Percentiles rank a stretch among this genome's conserved stretches.
Conservation (phyloP, 139 green algal species). For the Chlorella sp. region DNA sequence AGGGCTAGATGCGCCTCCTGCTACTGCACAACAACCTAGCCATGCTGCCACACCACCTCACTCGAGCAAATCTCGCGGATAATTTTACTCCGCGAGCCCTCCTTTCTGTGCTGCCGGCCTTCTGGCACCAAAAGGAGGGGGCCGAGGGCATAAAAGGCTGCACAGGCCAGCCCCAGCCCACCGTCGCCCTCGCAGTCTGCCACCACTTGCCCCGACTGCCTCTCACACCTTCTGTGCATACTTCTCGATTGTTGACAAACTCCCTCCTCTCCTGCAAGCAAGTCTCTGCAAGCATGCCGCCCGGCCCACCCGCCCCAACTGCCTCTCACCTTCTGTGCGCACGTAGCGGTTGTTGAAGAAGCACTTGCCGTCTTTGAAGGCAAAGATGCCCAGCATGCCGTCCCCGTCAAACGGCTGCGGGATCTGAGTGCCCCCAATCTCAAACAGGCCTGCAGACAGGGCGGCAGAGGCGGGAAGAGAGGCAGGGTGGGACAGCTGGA, state of each 20-base stretch:
- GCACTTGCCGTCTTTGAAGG: slow-evolving; percentile 36
- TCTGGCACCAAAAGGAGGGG: too few species aligned
- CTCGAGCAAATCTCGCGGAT: too few species aligned
- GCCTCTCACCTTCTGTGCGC: slow-evolving; percentile 19
- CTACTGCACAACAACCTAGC: too few species aligned
- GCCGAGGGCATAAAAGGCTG: too few species aligned
- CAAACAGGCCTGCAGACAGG: slow-evolving; percentile 39
- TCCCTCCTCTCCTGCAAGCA: too few species aligned
- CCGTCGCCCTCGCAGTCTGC: neutral
- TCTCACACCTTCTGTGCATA: too few species aligned
- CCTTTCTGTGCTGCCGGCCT: too few species aligned
- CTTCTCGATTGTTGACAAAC: too few species aligned
- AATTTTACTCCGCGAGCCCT: too few species aligned
- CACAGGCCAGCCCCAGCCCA: neutral
- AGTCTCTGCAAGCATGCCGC: too few species aligned
- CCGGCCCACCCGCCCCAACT: neutral
- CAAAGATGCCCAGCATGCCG: slow-evolving; percentile 48
- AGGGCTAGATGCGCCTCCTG: too few species aligned
- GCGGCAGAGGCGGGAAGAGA: neutral
- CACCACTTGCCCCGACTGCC: neutral
- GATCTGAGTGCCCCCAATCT: slow-evolving; percentile 48
- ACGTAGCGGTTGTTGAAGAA: slow-evolving; percentile 44
- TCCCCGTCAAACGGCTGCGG: slow-evolving; percentile 59
- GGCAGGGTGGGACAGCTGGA: neutral
- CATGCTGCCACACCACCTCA: too few species aligned